Conservation (phyloP, 2,329 filamentous ascomycete species). For the Stagonosporopsis chrysanthemi region DNA sequence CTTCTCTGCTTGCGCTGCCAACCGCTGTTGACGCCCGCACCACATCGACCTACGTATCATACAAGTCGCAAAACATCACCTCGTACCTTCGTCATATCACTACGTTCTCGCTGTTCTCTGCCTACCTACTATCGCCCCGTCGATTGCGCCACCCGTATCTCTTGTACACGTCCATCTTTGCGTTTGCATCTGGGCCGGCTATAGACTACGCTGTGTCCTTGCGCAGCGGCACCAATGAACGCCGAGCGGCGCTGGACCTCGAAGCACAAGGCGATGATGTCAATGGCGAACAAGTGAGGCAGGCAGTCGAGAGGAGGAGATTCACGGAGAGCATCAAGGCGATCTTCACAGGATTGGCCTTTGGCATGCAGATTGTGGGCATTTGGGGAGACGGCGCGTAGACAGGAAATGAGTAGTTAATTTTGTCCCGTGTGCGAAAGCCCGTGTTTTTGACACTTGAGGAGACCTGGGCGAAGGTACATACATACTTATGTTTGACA, state of each 20-base stretch:
- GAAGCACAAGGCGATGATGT: conserved; percentile 52
- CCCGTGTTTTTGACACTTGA: not conserved
- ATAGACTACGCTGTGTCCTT: conserved; percentile 48
- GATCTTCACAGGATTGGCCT: conserved; percentile 53
- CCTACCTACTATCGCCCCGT: conserved; percentile 78
- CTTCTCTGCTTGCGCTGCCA: conserved; percentile 80
- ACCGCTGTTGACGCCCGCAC: conserved; percentile 75
- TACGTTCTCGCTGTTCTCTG: conserved; percentile 74
- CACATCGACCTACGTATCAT: conserved; percentile 65
- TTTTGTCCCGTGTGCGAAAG: not conserved
- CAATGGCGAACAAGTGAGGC: conserved; percentile 60
- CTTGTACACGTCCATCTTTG: conserved; percentile 79
- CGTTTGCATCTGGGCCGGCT: conserved; percentile 56
- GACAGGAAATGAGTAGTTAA: not conserved
- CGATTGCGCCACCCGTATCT: conserved; percentile 86
- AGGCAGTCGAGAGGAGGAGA: conserved; percentile 53
- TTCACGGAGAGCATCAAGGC: conserved; percentile 53
- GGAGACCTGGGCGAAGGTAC: not conserved
- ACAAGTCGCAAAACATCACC: conserved; percentile 60
- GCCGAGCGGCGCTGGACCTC: conserved; percentile 34
- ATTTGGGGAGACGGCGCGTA: conserved; percentile 58
- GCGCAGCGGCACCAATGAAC: conserved; percentile 32
- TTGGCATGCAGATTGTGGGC: conserved; percentile 57
- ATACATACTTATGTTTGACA: conserved; percentile 1
- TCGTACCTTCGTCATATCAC: conserved; percentile 73